phyloP scores from a whole-genome alignment of 768 basidiomycete species.

The Guyanaporus albipodus region DNA sequence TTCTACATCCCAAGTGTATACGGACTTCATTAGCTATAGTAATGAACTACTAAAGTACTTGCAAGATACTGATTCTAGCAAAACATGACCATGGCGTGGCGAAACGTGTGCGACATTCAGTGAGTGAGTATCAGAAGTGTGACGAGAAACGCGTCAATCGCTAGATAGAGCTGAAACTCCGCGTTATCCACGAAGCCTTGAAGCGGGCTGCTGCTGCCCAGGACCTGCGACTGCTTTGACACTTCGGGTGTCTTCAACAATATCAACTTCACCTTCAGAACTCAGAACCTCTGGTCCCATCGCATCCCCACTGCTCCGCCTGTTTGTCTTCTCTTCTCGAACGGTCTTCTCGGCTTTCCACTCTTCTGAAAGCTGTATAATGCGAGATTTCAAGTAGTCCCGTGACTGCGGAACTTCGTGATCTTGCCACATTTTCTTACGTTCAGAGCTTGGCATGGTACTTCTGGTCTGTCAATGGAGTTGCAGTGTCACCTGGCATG shows the following conservation, averaged over 20 bases:
- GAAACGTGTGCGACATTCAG: constrained; percentile 1
- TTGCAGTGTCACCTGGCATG: neutral
- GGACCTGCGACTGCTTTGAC: constrained; percentile 8
- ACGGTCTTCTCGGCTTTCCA: constrained; percentile 48
- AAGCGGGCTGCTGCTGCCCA: constrained; percentile 14
- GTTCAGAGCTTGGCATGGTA: constrained; percentile 33
- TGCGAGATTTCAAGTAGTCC: constrained; percentile 39
- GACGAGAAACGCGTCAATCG: too few relatives aligned
- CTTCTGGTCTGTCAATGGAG: constrained; percentile 28
- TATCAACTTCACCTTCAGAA: constrained; percentile 40
- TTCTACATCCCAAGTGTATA: neutral
- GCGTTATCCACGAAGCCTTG: constrained; percentile 29
- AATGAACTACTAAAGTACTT: constrained; percentile 10
- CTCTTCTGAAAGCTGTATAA: constrained; percentile 45
- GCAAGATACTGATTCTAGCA: constrained; percentile 19
- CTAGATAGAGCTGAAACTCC: constrained; percentile 1
- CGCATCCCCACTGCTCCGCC: constrained; percentile 22
- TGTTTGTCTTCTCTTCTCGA: constrained; percentile 33
- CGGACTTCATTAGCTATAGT: constrained; percentile 11
- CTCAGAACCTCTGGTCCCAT: constrained; percentile 19
- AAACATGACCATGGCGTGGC: neutral
- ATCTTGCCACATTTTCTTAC: constrained; percentile 51
- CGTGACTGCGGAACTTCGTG: constrained; percentile 45
- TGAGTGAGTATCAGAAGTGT: constrained; percentile 4
- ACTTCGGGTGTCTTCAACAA: constrained; percentile 31